These are phyloP conservation scores for Carex parvula DNA, from an alignment of 176 grass and related monocot species.

Conservation along the genomic window DNA sequence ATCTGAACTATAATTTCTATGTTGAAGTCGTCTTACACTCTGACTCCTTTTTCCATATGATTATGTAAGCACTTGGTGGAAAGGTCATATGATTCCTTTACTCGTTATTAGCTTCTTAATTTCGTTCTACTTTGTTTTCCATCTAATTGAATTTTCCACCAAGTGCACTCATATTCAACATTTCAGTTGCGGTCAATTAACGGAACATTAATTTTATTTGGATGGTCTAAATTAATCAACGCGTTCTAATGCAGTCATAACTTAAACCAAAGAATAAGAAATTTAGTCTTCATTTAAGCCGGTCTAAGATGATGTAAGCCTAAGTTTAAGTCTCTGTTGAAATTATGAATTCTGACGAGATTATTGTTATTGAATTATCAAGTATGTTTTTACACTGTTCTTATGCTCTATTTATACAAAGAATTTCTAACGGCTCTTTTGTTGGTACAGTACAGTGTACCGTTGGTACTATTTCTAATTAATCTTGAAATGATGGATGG, in stretches of 20 bases:
- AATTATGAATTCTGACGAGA: too few relatives aligned
- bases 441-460: too few relatives aligned
- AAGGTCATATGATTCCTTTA: neutral
- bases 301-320: too few relatives aligned
- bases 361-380: too few relatives aligned
- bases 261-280: neutral
- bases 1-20: neutral
- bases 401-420: too few relatives aligned
- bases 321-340: too few relatives aligned
- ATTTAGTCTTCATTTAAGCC: neutral
- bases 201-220: neutral
- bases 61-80: neutral
- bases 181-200: neutral
- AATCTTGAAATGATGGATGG: too few relatives aligned
- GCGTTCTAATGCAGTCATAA: neutral
- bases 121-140: neutral
- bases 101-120: neutral
- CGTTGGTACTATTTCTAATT: too few relatives aligned
- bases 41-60: too few relatives aligned
- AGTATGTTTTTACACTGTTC: too few relatives aligned
- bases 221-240: neutral
- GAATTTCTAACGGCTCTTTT: too few relatives aligned
- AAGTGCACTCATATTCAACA: neutral
- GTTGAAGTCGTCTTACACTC: neutral
- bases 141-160: neutral